Conservation (phyloP, 208 protist genomes). For the Leishmania gerbilli region DNA sequence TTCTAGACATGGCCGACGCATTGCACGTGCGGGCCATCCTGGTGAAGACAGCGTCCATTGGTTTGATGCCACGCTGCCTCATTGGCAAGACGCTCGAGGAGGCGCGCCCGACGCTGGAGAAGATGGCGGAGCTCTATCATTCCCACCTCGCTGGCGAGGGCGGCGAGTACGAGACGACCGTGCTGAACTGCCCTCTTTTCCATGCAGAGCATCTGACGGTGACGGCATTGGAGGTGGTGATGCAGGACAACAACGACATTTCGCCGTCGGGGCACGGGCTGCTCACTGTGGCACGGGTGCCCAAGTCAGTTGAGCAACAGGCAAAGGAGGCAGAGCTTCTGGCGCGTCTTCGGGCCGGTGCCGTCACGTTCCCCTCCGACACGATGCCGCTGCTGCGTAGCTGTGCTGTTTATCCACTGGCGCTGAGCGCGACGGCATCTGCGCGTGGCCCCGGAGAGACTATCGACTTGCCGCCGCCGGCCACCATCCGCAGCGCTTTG, state of each 20-base stretch:
- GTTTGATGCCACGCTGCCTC: constrained; percentile 86
- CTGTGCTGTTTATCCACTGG: neutral
- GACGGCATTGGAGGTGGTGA: constrained; percentile 42
- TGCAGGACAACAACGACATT: constrained; percentile 87
- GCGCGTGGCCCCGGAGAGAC: neutral
- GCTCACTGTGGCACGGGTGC: constrained; percentile 39
- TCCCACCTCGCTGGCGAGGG: constrained; percentile 98
- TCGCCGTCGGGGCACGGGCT: constrained; percentile 63
- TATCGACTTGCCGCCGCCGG: neutral
- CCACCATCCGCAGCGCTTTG: constrained; percentile 4
- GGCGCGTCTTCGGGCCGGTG: constrained; percentile 19
- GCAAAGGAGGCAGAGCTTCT: constrained; percentile 35
- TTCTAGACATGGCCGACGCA: constrained; percentile 94
- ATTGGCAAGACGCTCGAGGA: constrained; percentile 87
- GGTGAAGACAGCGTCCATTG: constrained; percentile 96
- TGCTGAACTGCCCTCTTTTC: constrained; percentile 96
- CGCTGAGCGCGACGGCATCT: neutral
- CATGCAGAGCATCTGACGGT: constrained; percentile 37
- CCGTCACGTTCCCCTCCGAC: constrained; percentile 31
- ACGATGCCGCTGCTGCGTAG: constrained; percentile 23
- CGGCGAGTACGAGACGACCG: constrained; percentile 99
- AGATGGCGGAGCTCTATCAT: constrained; percentile 59
- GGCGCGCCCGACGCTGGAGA: constrained; percentile 65
- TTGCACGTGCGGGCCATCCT: constrained; percentile 91
- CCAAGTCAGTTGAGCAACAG: constrained; percentile 57